A percentile compares a stretch with the other conserved stretches of the same genome.
Evolutionary conservation across 2,329 filamentous ascomycete genomes (phyloP).

Genomic region (Ustulina deusta): DNA sequence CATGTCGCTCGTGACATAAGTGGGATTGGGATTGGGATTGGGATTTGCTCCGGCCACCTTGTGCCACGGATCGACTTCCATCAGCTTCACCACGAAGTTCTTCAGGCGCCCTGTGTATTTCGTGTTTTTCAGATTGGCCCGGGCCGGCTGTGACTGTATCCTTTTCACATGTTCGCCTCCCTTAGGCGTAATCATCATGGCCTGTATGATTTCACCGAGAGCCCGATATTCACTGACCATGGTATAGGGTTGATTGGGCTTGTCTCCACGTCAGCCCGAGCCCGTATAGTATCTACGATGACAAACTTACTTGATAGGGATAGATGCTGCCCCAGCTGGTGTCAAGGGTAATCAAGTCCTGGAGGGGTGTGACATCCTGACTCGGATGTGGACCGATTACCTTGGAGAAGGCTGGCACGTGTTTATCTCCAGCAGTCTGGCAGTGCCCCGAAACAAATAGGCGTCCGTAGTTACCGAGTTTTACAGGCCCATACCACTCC

Average conservation of each 20-base stretch:
- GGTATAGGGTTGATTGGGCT: slow-evolving; percentile 50
- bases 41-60: background rate
- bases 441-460: slow-evolving; percentile 57
- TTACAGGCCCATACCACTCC: slow-evolving; percentile 66
- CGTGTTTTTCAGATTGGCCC: slow-evolving; percentile 35
- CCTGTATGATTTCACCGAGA: slow-evolving; percentile 48
- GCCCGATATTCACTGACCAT: slow-evolving; percentile 50
- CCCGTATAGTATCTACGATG: background rate
- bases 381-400: slow-evolving; percentile 45
- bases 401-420: slow-evolving; percentile 36
- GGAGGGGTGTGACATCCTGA: slow-evolving; percentile 26
- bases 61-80: slow-evolving; percentile 45
- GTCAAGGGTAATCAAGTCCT: slow-evolving; percentile 41
- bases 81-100: slow-evolving; percentile 45
- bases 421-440: slow-evolving; percentile 29
- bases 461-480: slow-evolving; percentile 62
- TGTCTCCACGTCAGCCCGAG: slow-evolving; percentile 31
- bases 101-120: slow-evolving; percentile 43
- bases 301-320: slow-evolving; percentile 45
- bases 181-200: slow-evolving; percentile 49
- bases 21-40: slow-evolving; percentile 27
- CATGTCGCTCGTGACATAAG: slow-evolving; percentile 39
- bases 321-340: slow-evolving; percentile 37
- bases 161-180: slow-evolving; percentile 29
- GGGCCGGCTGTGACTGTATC: slow-evolving; percentile 31